Percentiles rank a stretch among this genome's conserved stretches.
Conservation (phyloP, 345 rosid genomes). For the Eucalyptus melliodora region DNA sequence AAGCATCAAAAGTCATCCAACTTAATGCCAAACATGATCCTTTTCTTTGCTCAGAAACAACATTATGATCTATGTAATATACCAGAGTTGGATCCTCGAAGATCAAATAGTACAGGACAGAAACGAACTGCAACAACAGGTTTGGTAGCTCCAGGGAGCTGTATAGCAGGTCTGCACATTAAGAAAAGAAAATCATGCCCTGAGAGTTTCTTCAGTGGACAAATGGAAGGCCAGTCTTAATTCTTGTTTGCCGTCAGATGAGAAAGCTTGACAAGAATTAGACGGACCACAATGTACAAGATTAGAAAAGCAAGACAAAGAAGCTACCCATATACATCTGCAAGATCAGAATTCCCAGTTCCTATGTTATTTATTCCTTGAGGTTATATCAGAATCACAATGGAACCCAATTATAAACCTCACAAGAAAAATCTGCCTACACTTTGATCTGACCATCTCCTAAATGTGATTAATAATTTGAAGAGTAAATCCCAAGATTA, state of each 20-base stretch:
- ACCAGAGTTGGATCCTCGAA: constrained; percentile 58
- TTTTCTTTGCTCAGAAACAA: background rate
- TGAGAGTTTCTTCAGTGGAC: background rate
- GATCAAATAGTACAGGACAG: constrained; percentile 62
- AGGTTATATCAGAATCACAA: background rate
- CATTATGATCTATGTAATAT: background rate
- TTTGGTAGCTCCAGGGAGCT: constrained; percentile 84
- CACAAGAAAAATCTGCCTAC: background rate
- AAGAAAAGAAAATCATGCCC: background rate
- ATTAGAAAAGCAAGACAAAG: background rate
- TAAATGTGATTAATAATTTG: background rate
- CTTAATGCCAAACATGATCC: background rate
- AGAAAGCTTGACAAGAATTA: background rate
- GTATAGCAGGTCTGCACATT: constrained; percentile 62
- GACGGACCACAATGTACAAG: background rate
- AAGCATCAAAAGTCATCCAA: background rate
- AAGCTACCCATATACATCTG: background rate
- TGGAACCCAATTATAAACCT: background rate
- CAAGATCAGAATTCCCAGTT: background rate
- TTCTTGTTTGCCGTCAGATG: background rate
- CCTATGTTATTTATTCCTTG: background rate
- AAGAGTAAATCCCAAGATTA: background rate
- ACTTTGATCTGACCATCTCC: background rate
- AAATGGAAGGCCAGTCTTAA: background rate
- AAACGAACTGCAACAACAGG: constrained; percentile 91